Evolutionary conservation across 208 protist species (phyloP).

Genomic region (Leishmania tarentolae): DNA sequence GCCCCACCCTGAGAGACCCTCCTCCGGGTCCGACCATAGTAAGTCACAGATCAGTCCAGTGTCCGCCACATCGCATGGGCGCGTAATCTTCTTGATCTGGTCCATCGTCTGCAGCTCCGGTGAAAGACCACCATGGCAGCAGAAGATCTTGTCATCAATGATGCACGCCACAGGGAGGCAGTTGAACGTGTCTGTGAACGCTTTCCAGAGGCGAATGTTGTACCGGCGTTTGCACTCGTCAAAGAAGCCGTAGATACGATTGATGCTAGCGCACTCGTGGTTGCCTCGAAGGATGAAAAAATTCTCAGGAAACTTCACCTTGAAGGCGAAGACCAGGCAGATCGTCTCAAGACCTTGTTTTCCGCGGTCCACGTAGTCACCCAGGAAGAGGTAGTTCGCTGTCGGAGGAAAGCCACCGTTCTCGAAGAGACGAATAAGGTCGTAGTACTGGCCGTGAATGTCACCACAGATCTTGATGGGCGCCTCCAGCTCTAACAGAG

Average conservation of each 20-base stretch:
- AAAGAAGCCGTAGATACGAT: conserved; percentile 99
- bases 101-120: conserved; percentile 97
- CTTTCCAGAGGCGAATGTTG: conserved; percentile 99
- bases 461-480: conserved; percentile 97
- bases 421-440: conserved; percentile 99
- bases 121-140: conserved; percentile 98
- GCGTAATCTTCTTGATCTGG: conserved; percentile 95
- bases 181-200: conserved; percentile 99
- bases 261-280: conserved; percentile 99
- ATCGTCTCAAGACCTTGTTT: conserved; percentile 99
- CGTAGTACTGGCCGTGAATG: conserved; percentile 99
- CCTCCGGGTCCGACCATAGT: conserved; percentile 99
- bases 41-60: conserved; percentile 99
- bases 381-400: conserved; percentile 99
- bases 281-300: conserved; percentile 99
- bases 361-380: conserved; percentile 99
- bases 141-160: conserved; percentile 99
- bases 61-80: conserved; percentile 99
- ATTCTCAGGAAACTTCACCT: conserved; percentile 99
- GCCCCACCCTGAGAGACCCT: conserved; percentile 88
- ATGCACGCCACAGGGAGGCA: conserved; percentile 98
- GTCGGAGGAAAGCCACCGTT: conserved; percentile 99
- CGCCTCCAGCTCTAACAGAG: conserved; percentile 90
- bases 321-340: conserved; percentile 97
- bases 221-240: conserved; percentile 99